phyloP scores from a whole-genome alignment of 2,329 filamentous ascomycete species.

The Penicillium sp. region DNA sequence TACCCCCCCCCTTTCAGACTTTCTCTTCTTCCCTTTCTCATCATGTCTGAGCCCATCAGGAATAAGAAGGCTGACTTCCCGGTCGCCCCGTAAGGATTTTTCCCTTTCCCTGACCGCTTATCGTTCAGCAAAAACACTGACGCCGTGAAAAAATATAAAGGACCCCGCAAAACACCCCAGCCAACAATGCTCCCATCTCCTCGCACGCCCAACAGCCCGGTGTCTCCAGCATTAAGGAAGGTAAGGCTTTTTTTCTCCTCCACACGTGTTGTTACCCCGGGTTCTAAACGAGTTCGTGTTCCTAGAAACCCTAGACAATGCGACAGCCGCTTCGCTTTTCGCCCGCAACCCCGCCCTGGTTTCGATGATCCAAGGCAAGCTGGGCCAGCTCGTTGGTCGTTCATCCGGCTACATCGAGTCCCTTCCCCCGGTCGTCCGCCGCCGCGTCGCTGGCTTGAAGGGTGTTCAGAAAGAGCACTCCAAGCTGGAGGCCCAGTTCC shows the following conservation, averaged over 20 bases:
- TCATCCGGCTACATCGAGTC: constrained; percentile 99
- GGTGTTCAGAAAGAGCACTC: constrained; percentile 98
- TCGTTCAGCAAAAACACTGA: constrained; percentile 24
- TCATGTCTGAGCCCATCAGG: constrained; percentile 67
- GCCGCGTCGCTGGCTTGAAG: constrained; percentile 91
- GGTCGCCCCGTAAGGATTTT: constrained; percentile 61
- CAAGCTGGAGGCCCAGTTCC: constrained; percentile 96
- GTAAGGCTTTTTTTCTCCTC: constrained; percentile 55
- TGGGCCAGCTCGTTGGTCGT: constrained; percentile 86
- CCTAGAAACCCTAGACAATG: constrained; percentile 86
- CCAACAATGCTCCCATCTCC: constrained; percentile 92
- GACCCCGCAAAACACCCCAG: constrained; percentile 97
- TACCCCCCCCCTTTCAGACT: constrained; percentile 10
- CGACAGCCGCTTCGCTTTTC: constrained; percentile 84
- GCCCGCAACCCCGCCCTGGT: constrained; percentile 93
- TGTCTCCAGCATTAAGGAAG: constrained; percentile 94
- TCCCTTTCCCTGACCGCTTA: constrained; percentile 21
- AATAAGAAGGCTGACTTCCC: constrained; percentile 64
- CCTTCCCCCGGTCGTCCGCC: constrained; percentile 82
- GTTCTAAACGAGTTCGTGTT: constrained; percentile 12
- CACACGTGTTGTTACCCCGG: neutral
- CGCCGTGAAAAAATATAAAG: constrained; percentile 50
- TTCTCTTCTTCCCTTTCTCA: constrained; percentile 17
- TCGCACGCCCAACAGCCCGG: constrained; percentile 95
- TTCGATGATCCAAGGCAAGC: constrained; percentile 96